Evolutionary conservation across 2,329 filamentous ascomycete species (phyloP), one percentile per base, ranked within the genome.

Genomic region (Magnaporthiopsis incrustans): DNA sequence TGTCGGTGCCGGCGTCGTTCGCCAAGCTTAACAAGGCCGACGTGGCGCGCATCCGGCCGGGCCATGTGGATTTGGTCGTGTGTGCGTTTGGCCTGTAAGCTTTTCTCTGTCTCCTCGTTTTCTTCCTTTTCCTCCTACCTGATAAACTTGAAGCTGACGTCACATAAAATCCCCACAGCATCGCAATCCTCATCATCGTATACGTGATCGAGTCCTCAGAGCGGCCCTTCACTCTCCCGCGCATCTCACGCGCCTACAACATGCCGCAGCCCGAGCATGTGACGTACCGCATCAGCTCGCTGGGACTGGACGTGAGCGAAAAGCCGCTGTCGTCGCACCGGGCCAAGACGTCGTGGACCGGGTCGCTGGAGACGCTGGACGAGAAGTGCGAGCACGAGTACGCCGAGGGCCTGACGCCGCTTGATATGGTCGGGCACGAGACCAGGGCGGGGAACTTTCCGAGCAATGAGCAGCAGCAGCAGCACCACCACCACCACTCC

Each of bases 41-140:
- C 27, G n/a, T 18, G 7, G 61, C 60, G 27, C 64, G 64, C 1
- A 64, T 64, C 5, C 61, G 65, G 1, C 59, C 66, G 7, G 67
- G 72, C 4, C 67, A 69, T 6, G 64, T 69, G n/a, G 68, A 71
- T 35, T 66, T 75, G 18, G 72, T 72, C 18, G 67, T 69, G 14
- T 72, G 70, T 57, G 65, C 66, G 6, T 64, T 69, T 14, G 70
- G 70, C 14, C 67, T 70, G 71, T 72, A 66, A 68, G 68, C 38
- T 18, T 32, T 62, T 59, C 53, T 50, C 38, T 60, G 56, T 63
- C 61, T 60, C 57, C 58, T 35, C n/a, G n/a, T n/a, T 1, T 57
- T 18, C 35, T 11, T 30, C 27, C 27, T 30, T 30, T 30, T 33
- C 32, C 8, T 6, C 10, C 7, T 8, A 11, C 8, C 4, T 38